A percentile compares a stretch with the other conserved stretches of the same genome.
phyloP scores from a whole-genome alignment of 257 asterid genomes.

The Nicotiana otophora region DNA sequence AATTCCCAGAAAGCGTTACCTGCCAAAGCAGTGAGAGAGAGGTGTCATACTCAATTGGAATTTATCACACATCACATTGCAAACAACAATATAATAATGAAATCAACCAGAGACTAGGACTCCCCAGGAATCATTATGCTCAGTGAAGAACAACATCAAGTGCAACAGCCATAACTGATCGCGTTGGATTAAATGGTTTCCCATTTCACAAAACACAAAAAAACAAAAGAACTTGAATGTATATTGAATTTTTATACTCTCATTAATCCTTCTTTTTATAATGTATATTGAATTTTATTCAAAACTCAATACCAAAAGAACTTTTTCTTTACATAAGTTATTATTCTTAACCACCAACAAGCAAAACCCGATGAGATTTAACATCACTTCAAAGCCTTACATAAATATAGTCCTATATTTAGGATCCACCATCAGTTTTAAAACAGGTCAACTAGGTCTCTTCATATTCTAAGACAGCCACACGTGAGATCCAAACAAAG shows the following conservation, averaged over 20 bases:
- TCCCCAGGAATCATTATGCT: background rate
- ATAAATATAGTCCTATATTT: background rate
- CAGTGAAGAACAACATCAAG: background rate
- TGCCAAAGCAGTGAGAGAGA: slow-evolving; percentile 23
- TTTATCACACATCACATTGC: background rate
- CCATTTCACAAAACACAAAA: background rate
- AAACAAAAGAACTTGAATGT: too few species aligned
- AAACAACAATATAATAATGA: background rate
- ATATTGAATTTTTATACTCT: too few species aligned
- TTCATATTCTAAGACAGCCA: background rate
- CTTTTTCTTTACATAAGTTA: background rate
- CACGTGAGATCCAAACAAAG: too few species aligned
- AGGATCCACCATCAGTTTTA: background rate
- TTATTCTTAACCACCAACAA: background rate
- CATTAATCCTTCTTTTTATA: background rate
- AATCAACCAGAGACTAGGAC: background rate
- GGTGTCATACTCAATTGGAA: background rate
- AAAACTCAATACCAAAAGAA: too few species aligned
- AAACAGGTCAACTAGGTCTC: background rate
- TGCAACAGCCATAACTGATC: background rate
- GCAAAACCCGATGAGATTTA: background rate
- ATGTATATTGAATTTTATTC: too few species aligned
- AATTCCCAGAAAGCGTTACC: slow-evolving; percentile 62
- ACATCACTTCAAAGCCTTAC: background rate
- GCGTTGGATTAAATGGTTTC: background rate